phyloP scores from a whole-genome alignment of 257 asterid species.

The Plantago ovata region DNA sequence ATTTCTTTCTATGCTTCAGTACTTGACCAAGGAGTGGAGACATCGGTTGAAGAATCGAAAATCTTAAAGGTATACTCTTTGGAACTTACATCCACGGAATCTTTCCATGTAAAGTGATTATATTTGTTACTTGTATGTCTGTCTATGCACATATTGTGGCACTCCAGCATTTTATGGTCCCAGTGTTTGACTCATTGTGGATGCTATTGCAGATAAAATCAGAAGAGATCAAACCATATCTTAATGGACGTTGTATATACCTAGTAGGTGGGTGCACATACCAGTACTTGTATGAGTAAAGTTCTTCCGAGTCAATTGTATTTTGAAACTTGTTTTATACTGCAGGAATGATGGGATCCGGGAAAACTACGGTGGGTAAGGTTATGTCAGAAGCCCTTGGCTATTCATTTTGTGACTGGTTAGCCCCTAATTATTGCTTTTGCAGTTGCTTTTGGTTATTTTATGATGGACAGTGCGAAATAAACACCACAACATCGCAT shows the following conservation, averaged over 20 bases:
- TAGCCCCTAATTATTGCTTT: constrained; percentile 22
- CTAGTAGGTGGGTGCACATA: constrained; percentile 72
- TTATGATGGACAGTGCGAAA: neutral
- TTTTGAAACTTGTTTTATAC: constrained; percentile 13
- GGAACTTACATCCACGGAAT: neutral
- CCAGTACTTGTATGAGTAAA: constrained; percentile 10
- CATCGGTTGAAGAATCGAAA: constrained; percentile 41
- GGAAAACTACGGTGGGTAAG: constrained; percentile 91
- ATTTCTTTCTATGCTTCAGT: constrained; percentile 42
- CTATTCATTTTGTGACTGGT: constrained; percentile 91
- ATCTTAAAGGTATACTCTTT: constrained; percentile 49
- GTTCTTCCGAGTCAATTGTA: constrained; percentile 1
- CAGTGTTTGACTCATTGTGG: constrained; percentile 20
- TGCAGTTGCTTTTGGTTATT: constrained; percentile 7
- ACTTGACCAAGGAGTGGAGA: constrained; percentile 38
- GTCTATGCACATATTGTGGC: constrained; percentile 10
- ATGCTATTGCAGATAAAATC: constrained; percentile 60
- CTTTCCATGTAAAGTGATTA: neutral
- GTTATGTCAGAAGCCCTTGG: constrained; percentile 74
- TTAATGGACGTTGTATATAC: constrained; percentile 71
- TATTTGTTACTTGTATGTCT: neutral
- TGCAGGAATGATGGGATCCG: constrained; percentile 98
- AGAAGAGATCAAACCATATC: constrained; percentile 56
- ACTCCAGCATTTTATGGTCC: constrained; percentile 14
- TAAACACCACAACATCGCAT: neutral